phyloP scores from a whole-genome alignment of 2,329 filamentous ascomycete species.

The Microascus cirrosus region DNA sequence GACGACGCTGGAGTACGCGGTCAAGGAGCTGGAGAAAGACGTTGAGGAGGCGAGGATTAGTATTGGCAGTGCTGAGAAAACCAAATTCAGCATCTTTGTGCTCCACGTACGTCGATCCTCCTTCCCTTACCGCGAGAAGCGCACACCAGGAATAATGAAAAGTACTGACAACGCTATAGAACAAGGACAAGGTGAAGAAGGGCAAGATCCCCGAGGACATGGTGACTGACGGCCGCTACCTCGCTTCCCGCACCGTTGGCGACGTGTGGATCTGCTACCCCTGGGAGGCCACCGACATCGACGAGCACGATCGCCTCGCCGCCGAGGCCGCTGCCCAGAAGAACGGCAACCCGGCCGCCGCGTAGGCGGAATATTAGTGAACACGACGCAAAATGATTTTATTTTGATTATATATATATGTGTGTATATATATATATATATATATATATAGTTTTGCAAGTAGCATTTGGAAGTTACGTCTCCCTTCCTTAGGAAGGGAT shows the following conservation, averaged over 20 bases:
- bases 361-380: not conserved
- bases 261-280: slow-evolving; percentile 99
- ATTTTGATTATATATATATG: not conserved
- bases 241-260: slow-evolving; percentile 76
- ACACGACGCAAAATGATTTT: not conserved
- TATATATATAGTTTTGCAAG: too few relatives aligned
- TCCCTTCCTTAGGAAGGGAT: not conserved
- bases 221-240: slow-evolving; percentile 61
- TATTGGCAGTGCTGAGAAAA: slow-evolving; percentile 57
- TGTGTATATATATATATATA: too few relatives aligned
- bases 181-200: slow-evolving; percentile 98
- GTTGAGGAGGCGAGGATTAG: slow-evolving; percentile 70
- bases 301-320: slow-evolving; percentile 73
- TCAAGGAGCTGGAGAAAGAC: slow-evolving; percentile 89
- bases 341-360: slow-evolving; percentile 15
- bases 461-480: not conserved
- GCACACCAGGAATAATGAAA: not conserved
- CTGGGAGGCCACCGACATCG: slow-evolving; percentile 92
- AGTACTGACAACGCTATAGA: slow-evolving; percentile 35
- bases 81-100: slow-evolving; percentile 89
- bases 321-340: slow-evolving; percentile 18
- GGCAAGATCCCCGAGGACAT: slow-evolving; percentile 71
- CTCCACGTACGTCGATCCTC: slow-evolving; percentile 57
- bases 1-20: slow-evolving; percentile 88
- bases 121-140: slow-evolving; percentile 3